phyloP scores from a whole-genome alignment of 1,284 basidiomycete genomes.

The Pholiota adiposa region DNA sequence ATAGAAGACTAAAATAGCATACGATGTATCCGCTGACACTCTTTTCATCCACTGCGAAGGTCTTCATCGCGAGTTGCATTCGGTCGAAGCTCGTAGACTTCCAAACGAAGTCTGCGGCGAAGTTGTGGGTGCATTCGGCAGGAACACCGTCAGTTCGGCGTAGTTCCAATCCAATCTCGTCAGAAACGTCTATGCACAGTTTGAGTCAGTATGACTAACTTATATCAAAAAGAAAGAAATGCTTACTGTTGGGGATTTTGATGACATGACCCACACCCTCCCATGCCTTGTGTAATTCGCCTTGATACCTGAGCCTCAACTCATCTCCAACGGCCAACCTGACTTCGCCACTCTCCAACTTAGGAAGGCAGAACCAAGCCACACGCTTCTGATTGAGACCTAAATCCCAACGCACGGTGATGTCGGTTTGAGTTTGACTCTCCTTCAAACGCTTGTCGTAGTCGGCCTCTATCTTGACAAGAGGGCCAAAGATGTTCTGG shows the following conservation, averaged over 20 bases:
- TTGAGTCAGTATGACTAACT: neutral
- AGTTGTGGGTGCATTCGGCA: constrained; percentile 92
- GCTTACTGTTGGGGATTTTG: constrained; percentile 98
- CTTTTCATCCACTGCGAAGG: constrained; percentile 98
- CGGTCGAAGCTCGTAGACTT: constrained; percentile 99
- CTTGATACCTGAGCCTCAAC: constrained; percentile 87
- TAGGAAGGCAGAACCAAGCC: constrained; percentile 96
- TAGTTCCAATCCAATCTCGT: constrained; percentile 96
- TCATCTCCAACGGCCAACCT: constrained; percentile 97
- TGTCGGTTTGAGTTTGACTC: constrained; percentile 97
- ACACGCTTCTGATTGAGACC: constrained; percentile 98
- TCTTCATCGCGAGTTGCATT: constrained; percentile 99
- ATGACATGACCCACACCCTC: constrained; percentile 98
- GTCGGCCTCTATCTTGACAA: constrained; percentile 99
- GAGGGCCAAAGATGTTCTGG: constrained; percentile 97
- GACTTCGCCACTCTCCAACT: constrained; percentile 98
- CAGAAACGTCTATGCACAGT: constrained; percentile 79
- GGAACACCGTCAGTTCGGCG: constrained; percentile 93
- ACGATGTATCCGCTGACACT: constrained; percentile 98
- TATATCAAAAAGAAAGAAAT: neutral
- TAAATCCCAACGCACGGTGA: constrained; percentile 95
- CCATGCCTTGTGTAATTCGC: constrained; percentile 91
- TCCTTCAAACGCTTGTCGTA: constrained; percentile 99
- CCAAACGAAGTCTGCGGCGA: constrained; percentile 98
- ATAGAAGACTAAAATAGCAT: constrained; percentile 35